These are phyloP conservation scores for Fistulifera pelliculosa DNA, from an alignment of 108 stramenopile species.

Conservation along the genomic window DNA sequence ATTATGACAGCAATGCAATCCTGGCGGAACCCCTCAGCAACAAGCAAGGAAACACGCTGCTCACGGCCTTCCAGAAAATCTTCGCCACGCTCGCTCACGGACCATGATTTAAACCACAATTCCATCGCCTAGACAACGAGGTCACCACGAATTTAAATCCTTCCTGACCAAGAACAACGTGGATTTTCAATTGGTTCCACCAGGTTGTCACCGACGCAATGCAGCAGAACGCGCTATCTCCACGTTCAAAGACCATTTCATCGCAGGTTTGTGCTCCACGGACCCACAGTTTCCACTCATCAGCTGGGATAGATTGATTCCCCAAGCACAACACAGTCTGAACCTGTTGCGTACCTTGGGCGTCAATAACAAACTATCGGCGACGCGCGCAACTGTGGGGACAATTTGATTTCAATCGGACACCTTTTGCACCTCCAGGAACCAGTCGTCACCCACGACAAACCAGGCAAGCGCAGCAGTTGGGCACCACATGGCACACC, in stretches of 20 bases:
- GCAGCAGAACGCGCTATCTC: constrained; percentile 37
- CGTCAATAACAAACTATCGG: constrained; percentile 15
- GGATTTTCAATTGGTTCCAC: constrained; percentile 28
- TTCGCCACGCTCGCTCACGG: constrained; percentile 9
- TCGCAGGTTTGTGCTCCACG: constrained; percentile 8
- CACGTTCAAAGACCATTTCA: constrained; percentile 41
- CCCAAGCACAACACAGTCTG: constrained; percentile 22
- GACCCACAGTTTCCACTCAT: constrained; percentile 19
- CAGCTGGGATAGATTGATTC: constrained; percentile 23
- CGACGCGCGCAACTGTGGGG: constrained; percentile 12
- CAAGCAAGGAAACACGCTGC: neutral
- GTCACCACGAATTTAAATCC: constrained; percentile 5
- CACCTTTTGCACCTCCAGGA: constrained; percentile 17
- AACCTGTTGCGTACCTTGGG: constrained; percentile 21
- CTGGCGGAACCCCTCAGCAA: constrained; percentile 10
- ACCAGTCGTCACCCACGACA: constrained; percentile 15
- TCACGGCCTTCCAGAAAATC: constrained; percentile 3
- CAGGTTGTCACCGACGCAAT: constrained; percentile 25
- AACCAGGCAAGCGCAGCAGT: constrained; percentile 23
- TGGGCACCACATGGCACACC: constrained; percentile 21
- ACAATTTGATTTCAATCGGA: constrained; percentile 19
- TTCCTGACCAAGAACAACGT: constrained; percentile 5
- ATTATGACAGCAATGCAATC: constrained; percentile 28
- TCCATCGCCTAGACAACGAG: constrained; percentile 26
- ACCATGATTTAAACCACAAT: too few species aligned